Evolutionary conservation across 78 protist species (phyloP), one percentile per base, ranked within the genome.

Genomic region (Chrysochromulina tobinii): DNA sequence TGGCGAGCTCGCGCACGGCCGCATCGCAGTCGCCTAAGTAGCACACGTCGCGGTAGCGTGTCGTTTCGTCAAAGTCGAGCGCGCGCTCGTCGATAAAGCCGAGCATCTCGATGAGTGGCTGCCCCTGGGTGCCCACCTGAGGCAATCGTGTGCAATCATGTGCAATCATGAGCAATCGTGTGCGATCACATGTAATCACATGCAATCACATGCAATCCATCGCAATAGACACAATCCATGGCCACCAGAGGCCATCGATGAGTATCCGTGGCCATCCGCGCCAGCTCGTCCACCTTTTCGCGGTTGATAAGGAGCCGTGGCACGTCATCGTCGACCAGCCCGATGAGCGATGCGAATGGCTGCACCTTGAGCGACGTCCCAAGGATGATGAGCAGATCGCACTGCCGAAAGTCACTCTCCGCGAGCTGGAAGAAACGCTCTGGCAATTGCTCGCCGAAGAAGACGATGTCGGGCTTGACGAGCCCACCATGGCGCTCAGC

Each of bases 221-320:
- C 86, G n/a, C n/a, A 38, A 38, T 38, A 38, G 38, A 38, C 38
- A 38, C 38, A 38, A 38, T 0, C 66, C 64, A 4, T 0, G 25
- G 38, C 57, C 15, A 18, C 18, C 1, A 15, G 8, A 5, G 59
- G 54, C 23, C 53, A 12, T 14, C 81, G 81, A 11, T 38, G 81
- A 3, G 3, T 11, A 18, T 5, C 23, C 55, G 54, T 18, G 85
- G 11, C 12, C 25, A 12, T 5, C 38, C 11, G 15, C 20, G 25
- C 25, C 68, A 88, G 57, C 5, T 23, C 55, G 58, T 48, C 54
- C 25, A 90, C 95, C 18, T 27, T 51, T 25, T 96, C 97, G 15
- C 94, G 55, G 89, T 97, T 97, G 92, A 97, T 94, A 18, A 97
- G 93, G 11, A 97, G 48, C n/a, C 95, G 92, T 14, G 96, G 97